phyloP scores from a whole-genome alignment of 495 filamentous ascomycete species.

The Chlorociboria aeruginascens region DNA sequence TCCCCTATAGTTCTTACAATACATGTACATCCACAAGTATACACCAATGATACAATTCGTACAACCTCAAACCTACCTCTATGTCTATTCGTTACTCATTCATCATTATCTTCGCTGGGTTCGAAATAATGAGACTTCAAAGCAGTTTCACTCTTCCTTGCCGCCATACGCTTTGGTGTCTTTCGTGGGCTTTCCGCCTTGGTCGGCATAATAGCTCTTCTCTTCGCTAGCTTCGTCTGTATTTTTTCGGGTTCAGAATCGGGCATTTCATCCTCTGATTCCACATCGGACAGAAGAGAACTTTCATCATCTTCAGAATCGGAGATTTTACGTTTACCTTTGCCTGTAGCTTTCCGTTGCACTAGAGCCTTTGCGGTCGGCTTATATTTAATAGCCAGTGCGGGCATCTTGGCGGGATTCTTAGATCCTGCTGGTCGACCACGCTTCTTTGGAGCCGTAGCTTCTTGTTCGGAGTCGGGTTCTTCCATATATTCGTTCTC shows the following conservation, averaged over 20 bases:
- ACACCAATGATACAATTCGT: too few species aligned
- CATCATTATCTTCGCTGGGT: conserved; percentile 15
- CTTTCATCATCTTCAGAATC: not conserved
- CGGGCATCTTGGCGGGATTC: conserved; percentile 1
- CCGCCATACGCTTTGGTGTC: conserved; percentile 10
- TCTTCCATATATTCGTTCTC: conserved; percentile 7
- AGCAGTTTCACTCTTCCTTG: conserved; percentile 16
- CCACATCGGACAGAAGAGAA: conserved; percentile 2
- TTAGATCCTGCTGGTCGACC: conserved; percentile 1
- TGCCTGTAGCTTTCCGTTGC: not conserved
- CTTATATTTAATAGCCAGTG: conserved; percentile 1
- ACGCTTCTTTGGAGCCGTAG: conserved; percentile 8
- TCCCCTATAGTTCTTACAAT: too few species aligned
- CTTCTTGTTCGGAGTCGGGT: not conserved
- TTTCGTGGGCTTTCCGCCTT: conserved; percentile 1
- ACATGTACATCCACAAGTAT: too few species aligned
- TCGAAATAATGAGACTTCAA: conserved; percentile 22
- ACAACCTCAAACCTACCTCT: too few species aligned
- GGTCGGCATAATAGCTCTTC: not conserved
- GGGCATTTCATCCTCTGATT: not conserved
- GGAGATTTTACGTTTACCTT: not conserved
- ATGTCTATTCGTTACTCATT: not conserved
- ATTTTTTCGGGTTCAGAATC: not conserved
- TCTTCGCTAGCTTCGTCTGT: not conserved
- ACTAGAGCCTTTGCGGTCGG: not conserved